Base-by-base conservation (phyloP, 2,329 filamentous ascomycete species). In the Sclerotinia trifoliorum region DNA sequence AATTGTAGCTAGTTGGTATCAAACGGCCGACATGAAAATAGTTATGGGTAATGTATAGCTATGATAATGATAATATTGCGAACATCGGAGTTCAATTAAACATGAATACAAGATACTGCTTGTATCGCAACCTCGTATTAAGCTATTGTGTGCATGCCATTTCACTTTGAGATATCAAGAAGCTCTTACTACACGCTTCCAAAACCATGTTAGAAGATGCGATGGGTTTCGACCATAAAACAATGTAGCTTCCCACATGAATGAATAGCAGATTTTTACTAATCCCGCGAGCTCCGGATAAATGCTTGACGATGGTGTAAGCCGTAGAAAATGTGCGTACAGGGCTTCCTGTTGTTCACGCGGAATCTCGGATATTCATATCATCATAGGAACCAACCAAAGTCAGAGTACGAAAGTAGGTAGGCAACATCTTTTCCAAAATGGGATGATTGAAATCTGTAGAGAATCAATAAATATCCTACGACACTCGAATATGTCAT, bases 1-100 rank as follows among this genome's bases (percentile, higher is more conserved):
- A 57, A 80, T 87, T 32, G 81, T 87, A 21, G 85, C 85, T 24
- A 78, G 84, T 11, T 88, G 85, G 85, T 88, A 84, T 72, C 80
- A 84, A 73, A 74, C 68, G 85, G 85, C 15, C 87, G 89, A 75
- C 85, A 89, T 71, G 7, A 70, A 21, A 54, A 54, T 39, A 7
- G n/a, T 5, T 5, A 26, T 11, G 17, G 29, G 11, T 21, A 54
- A 54, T 39, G 24, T 21, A 54, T 54, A 42, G 8, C 35, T 39
- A 26, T 42, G 29, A 39, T 54, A 26, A 54, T 42, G 29, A 26
- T 64, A 42, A 6, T 7, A 11, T 24, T 19, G 11, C 15, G 17
- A 32, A 24, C 13, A 32, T 3, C 42, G 46, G 57, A 48, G 11
- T n/a, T 17, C 5, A 15, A 24, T 48, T 48, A 6, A 21, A 11